Evolutionary conservation across 352 stramenopile genomes (phyloP).

Genomic region (Phytophthora foliorum): DNA sequence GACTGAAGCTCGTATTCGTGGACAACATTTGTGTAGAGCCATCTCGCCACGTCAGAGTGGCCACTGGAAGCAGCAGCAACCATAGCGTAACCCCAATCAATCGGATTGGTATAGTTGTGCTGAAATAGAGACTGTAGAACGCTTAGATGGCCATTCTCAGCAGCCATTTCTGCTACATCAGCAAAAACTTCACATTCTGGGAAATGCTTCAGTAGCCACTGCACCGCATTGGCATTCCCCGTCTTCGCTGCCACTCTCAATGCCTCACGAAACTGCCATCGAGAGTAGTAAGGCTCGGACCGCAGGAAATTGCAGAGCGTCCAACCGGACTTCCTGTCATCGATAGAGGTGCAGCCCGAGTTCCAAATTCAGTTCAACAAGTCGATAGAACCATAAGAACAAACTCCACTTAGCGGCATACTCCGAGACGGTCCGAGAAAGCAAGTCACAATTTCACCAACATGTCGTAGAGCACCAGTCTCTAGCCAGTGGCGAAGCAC

Average conservation of each 20-base stretch:
- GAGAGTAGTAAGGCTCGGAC: background rate
- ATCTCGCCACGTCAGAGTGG: background rate
- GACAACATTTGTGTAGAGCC: background rate
- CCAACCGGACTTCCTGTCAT: background rate
- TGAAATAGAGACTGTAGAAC: background rate
- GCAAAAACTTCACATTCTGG: background rate
- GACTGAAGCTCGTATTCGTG: background rate
- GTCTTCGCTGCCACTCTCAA: background rate
- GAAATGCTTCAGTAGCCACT: background rate
- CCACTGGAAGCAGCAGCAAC: background rate
- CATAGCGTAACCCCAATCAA: background rate
- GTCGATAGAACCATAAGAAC: background rate
- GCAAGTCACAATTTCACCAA: background rate
- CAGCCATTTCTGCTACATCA: background rate
- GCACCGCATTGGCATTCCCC: background rate
- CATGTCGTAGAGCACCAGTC: background rate
- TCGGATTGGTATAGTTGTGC: background rate
- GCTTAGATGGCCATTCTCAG: background rate
- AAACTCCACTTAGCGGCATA: background rate
- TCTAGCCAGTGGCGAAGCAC: background rate
- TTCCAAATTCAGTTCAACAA: slow-evolving; percentile 3
- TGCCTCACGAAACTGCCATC: background rate
- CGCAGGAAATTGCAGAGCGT: background rate
- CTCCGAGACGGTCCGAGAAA: background rate
- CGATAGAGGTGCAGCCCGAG: background rate